Base-by-base conservation (phyloP, 805 yeast genomes). In the Sugiyamaella floridensis region DNA sequence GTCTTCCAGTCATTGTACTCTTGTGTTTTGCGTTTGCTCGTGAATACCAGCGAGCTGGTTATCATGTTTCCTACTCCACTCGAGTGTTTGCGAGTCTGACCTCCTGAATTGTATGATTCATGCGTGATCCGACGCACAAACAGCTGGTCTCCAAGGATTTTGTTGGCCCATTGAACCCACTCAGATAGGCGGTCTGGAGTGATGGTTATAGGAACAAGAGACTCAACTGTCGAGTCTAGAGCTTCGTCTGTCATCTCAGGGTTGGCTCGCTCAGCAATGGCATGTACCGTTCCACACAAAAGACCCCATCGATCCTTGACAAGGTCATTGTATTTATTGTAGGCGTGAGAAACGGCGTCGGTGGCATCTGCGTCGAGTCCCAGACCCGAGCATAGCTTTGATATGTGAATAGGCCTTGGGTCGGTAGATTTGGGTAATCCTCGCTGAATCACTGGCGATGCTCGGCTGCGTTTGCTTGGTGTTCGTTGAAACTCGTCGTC, bases 281-380 rank as follows among this genome's bases (percentile, higher is more conserved):
- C 66, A 26, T 53, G 60, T n/a, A 63, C 52, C 16, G 67, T 51
- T 2, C 71, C 73, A 43, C 65, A 56, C 37, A 67, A 51, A 20
- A 69, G 56, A 1, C 68, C 70, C 71, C 71, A 68, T 12, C 59
- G 44, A 45, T 69, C 72, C 40, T 63, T 66, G 10, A 67, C 71
- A 18, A 68, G 59, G 16, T 59, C 61, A 14, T 51, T 45, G 57
- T 63, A 68, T 49, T 60, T 62, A 34, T 45, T 49, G 51, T 58
- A 66, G 2, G 68, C 69, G 11, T 56, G 54, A 7, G 54, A 50
- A 9, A 67, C 60, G 11, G 64, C 66, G 15, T 54, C 60, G 37
- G 45, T 19, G 9, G 58, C 56, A 12, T 52, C 51, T n/a, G 51
- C 47, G 12, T 52, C 22, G 11, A 60, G 51, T 4, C 57, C 59